Conservation (phyloP, 306 rosid genomes). For the Vigna reflexopilosa region DNA sequence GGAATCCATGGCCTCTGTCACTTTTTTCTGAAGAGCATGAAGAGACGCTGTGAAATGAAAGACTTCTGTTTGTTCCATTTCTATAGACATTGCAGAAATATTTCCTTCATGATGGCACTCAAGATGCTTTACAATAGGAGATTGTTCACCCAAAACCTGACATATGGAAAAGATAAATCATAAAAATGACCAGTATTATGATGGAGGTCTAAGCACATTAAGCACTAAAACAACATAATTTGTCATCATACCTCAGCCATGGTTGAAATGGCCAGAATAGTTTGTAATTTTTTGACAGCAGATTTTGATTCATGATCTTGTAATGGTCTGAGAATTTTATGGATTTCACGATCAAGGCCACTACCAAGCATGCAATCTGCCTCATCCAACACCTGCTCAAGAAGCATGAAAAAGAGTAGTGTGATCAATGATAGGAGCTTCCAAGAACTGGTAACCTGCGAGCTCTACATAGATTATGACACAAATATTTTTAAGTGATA, state of each 20-base stretch:
- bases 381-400: constrained; percentile 81
- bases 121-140: constrained; percentile 45
- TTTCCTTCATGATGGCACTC: constrained; percentile 52
- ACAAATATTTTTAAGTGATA: background rate
- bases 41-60: constrained; percentile 50
- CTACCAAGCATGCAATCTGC: constrained; percentile 79
- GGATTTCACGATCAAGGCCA: constrained; percentile 73
- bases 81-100: constrained; percentile 53
- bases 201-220: constrained; percentile 7
- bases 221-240: constrained; percentile 18
- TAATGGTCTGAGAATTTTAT: constrained; percentile 66
- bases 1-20: constrained; percentile 51
- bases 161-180: constrained; percentile 39
- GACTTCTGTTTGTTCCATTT: constrained; percentile 52
- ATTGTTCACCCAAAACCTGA: constrained; percentile 56
- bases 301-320: constrained; percentile 63
- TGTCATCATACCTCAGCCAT: constrained; percentile 65
- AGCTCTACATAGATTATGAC: constrained; percentile 9
- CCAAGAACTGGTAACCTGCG: background rate
- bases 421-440: constrained; percentile 28
- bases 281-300: constrained; percentile 69
- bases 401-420: constrained; percentile 23
- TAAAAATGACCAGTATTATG: constrained; percentile 16
- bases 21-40: constrained; percentile 46
- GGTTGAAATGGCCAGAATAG: constrained; percentile 79